Percentiles rank a stretch among this genome's conserved stretches.
These are phyloP conservation scores for Trametes polyzona DNA, from an alignment of 1,284 basidiomycete species.

Conservation along the genomic window DNA sequence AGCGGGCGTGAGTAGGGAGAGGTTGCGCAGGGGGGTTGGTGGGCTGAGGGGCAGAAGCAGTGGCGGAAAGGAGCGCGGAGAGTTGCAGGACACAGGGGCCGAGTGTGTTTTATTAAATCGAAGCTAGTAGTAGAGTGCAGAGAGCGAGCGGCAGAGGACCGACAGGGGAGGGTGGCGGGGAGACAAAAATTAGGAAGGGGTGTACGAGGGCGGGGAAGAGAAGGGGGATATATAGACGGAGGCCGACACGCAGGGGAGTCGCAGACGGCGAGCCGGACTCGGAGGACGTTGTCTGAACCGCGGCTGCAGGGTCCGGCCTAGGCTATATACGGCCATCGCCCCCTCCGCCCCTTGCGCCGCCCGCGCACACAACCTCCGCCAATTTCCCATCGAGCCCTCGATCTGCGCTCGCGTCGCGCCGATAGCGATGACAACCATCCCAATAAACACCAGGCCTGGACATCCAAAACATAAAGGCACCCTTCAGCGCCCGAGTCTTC, in stretches of 20 bases:
- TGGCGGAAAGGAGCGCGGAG: constrained; percentile 6
- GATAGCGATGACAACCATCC: constrained; percentile 1
- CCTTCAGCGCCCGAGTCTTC: neutral
- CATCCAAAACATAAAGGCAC: neutral
- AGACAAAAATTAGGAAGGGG: constrained; percentile 6
- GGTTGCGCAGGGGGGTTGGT: neutral
- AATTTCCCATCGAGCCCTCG: constrained; percentile 7
- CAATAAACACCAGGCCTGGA: too few species aligned
- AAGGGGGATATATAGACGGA: neutral
- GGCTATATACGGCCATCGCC: constrained; percentile 3
- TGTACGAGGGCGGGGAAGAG: neutral
- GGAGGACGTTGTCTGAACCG: constrained; percentile 9
- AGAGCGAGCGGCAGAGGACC: neutral
- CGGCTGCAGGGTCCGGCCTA: neutral
- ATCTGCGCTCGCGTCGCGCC: constrained; percentile 13
- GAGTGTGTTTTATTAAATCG: constrained; percentile 2
- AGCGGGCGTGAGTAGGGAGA: neutral
- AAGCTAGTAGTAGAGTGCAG: neutral
- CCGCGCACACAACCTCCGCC: constrained; percentile 7
- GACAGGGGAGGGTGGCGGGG: neutral
- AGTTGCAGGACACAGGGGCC: neutral
- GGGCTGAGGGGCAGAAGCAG: neutral
- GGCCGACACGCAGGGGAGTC: neutral
- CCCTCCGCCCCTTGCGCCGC: constrained; percentile 7
- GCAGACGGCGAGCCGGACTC: neutral